Conservation (phyloP, 495 filamentous ascomycete species). For the Daldinia grandis region DNA sequence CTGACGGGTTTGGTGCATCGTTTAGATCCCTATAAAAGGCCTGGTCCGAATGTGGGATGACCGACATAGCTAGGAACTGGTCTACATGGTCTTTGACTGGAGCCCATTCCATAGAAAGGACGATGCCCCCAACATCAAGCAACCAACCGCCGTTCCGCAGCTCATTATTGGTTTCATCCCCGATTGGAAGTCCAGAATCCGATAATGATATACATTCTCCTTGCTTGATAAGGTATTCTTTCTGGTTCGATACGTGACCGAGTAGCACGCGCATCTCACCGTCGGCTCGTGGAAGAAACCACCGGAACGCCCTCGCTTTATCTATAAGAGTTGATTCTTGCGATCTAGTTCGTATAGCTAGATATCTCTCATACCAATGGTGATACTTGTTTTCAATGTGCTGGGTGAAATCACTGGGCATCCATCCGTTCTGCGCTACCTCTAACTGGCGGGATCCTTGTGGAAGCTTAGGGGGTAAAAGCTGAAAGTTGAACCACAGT, state of each 20-base stretch:
- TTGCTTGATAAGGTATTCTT: slow-evolving; percentile 46
- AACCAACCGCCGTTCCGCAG: slow-evolving; percentile 49
- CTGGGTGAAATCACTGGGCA: slow-evolving; percentile 45
- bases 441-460: slow-evolving; percentile 41
- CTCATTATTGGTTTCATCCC: slow-evolving; percentile 32
- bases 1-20: slow-evolving; percentile 30
- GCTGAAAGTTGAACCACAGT: slow-evolving; percentile 49
- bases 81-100: slow-evolving; percentile 42
- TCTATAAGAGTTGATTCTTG: slow-evolving; percentile 43
- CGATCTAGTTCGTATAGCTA: slow-evolving; percentile 13
- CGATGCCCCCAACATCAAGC: slow-evolving; percentile 56
- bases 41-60: slow-evolving; percentile 57
- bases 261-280: slow-evolving; percentile 47
- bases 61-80: slow-evolving; percentile 56
- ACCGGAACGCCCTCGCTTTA: slow-evolving; percentile 28
- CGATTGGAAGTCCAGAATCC: slow-evolving; percentile 37
- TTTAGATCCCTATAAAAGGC: slow-evolving; percentile 32
- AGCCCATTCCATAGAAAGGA: slow-evolving; percentile 56
- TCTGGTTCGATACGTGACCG: slow-evolving; percentile 51
- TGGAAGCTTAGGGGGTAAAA: slow-evolving; percentile 50
- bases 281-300: slow-evolving; percentile 45
- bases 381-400: slow-evolving; percentile 40
- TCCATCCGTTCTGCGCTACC: slow-evolving; percentile 51
- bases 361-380: slow-evolving; percentile 46
- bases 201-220: slow-evolving; percentile 44